phyloP scores from a whole-genome alignment of 345 rosid genomes.

The Citropsis articulata region DNA sequence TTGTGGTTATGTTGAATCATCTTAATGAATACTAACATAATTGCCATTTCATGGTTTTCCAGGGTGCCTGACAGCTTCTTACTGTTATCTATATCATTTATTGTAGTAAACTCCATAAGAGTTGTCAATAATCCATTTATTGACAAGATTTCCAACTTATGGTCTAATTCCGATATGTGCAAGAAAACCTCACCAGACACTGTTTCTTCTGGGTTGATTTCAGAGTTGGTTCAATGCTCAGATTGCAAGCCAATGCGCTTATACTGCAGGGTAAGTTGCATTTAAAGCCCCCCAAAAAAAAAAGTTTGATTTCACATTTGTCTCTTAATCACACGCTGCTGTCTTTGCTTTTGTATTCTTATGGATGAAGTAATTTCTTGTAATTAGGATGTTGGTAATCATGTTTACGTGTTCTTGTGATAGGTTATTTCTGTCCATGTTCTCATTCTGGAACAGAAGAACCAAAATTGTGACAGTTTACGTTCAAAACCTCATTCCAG shows the following conservation, averaged over 20 bases:
- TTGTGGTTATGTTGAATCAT: not conserved
- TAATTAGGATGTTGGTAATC: not conserved
- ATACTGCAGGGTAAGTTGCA: conserved; percentile 59
- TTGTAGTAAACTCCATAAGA: conserved; percentile 48
- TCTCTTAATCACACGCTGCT: not conserved
- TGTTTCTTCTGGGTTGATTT: conserved; percentile 40
- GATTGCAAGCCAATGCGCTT: conserved; percentile 37
- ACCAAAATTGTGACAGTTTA: conserved; percentile 16
- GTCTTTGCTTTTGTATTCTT: not conserved
- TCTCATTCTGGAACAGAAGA: conserved; percentile 54
- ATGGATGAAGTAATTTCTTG: not conserved
- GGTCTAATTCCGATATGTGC: conserved; percentile 17
- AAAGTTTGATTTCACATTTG: not conserved
- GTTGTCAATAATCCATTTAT: conserved; percentile 25
- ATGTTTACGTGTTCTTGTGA: conserved; percentile 20
- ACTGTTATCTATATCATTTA: conserved; percentile 57
- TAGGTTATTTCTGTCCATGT: conserved; percentile 63
- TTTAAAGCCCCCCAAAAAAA: not conserved
- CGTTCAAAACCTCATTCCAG: conserved; percentile 22
- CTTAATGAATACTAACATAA: conserved; percentile 1
- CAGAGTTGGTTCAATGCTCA: conserved; percentile 31
- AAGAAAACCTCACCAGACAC: conserved; percentile 18
- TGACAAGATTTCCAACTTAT: conserved; percentile 16
- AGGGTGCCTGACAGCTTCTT: conserved; percentile 40
- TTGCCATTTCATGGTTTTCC: conserved; percentile 22